Evolutionary conservation across 306 rosid species (phyloP), one percentile per base, ranked within the genome.

Genomic region (Dalbergia cochinchinensis): DNA sequence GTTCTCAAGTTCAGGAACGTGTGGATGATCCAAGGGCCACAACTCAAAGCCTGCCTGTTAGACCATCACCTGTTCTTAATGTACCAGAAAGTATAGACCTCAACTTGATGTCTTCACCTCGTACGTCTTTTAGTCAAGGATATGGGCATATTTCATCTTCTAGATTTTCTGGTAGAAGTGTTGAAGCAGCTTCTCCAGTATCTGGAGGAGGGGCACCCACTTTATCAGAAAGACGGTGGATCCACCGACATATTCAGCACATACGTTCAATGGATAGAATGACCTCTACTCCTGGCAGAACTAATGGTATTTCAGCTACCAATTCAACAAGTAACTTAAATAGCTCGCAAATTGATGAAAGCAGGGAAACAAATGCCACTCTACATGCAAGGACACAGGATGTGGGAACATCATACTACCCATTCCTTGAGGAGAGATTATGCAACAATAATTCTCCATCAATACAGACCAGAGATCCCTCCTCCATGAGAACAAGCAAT

Each of bases 181-280:
- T 80, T 5, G 96, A 82, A 76, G 89, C 88, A 77, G 83, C 82
- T 66, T 91, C 94, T 82, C 92, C 92, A 1, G 79, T 83, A 39
- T 77, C 94, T 54, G 93, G 97, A 82, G 86, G 89, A 16, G 96
- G 90, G 68, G 97, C 97, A 33, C 94, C 97, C 7, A 96, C 99
- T 61, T 74, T 96, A 67, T 86, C 91, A 45, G 87, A 90, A 83
- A 88, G 99, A 72, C 97, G 98, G 13, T 50, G 89, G 90, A 84
- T 90, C 71, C 96, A 89, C 74, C 94, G 91, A 16, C 97, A 90
- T 18, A 92, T 95, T 82, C 97, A 91, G 7, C 92, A 91, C 13
- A 68, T 91, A 69, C 88, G 84, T 55, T 84, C 90, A 50, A 71
- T 63, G 3, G 92, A 80, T 79, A 89, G 93, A 78, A 84, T 87